Evolutionary conservation across 1,284 basidiomycete species (phyloP), one percentile per base, ranked within the genome.

Genomic region (Afroboletus lepidellus): DNA sequence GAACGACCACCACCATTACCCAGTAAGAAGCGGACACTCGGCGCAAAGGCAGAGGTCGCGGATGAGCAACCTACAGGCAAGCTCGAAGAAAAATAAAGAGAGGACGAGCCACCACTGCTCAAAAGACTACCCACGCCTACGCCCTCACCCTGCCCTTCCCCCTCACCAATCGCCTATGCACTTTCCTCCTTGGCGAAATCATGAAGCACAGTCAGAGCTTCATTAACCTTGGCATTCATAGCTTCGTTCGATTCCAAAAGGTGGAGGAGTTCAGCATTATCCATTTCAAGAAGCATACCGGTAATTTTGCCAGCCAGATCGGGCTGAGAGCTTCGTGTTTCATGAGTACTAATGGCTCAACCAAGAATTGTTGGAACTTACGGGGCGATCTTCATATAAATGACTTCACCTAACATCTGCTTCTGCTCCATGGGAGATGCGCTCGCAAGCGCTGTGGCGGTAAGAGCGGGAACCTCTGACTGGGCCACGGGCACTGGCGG

Each of bases 251-350:
- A 77, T 60, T 95, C 91, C 62, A 97, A 75, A 53, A 98, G 81
- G 72, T 90, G 85, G 33, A 97, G 75, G 42, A 98, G 79, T 74
- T 97, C 94, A 49, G 79, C 70, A 75, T 95, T 95, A 73, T 97
- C 94, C 92, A 98, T 97, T 83, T 98, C 94, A 60, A 96, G 83
- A 63, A 97, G 78, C 94, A 97, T 96, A 55, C 92, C 94, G 51
- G 94, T 98, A 71, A 98, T 97, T 81, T 98, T 97, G 59, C 94
- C 94, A 56, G 95, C 93, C 65, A 96, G 79, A 37, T 95, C 93
- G 52, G 93, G 91, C 57, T 90, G 81, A 41, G 80, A 60, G 20
- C 85, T 90, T 62, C 6, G 51, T 57, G 20, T 56, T 59, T 38
- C 29, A 56, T 63, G 3, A 64, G 54, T 0, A 50, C 29, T 58